Base-by-base conservation (phyloP, 768 basidiomycete species). In the Chiua virens region DNA sequence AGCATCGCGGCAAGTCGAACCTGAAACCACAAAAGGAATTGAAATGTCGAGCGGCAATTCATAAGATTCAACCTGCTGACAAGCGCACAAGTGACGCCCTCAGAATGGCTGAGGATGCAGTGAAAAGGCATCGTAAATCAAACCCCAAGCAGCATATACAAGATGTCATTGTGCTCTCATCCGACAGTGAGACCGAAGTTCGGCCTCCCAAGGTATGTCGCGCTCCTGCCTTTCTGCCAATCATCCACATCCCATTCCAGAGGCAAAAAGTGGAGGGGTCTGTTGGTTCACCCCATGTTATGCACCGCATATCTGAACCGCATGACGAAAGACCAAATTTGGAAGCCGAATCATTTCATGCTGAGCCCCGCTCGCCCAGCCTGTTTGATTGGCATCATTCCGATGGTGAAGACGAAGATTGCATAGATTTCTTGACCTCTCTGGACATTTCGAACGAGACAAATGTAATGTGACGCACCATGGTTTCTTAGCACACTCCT, bases 401-500 rank as follows among this genome's bases (percentile, higher is more conserved):
- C 14, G 37, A 53, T 22, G 48, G 27, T 4, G 59, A 64, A 7
- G 68, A 68, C 35, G 62, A 67, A 1, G 61, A 60, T 32, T 65
- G 37, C 23, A 46, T 56, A 22, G 22, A 65, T 39, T 45, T 61
- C 21, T 27, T 69, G 18, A 54, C 67, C 18, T 59, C 61, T n/a
- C 56, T 69, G 35, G 53, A 69, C n/a, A 61, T 69, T 20, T 58
- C 67, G 40, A 67, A 69, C 32, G 67, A 69, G 10, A 39, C 48
- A 36, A 61, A 71, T 41, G 67, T 69, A 63, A 44, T 23, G 51
- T 35, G 17, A 18, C 40, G 6, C 37, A 13, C 20, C 25, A 5
- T 35, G 9, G 5, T 20, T 20, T 22, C 46, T 8, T 11, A 30
- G 14, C 46, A 10, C 18, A 20, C 6, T 20, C 8, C 51, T 63